A percentile compares a stretch with the other conserved stretches of the same genome.
phyloP scores from a whole-genome alignment of 2,329 filamentous ascomycete genomes.

The Exophiala dermatitidis region DNA sequence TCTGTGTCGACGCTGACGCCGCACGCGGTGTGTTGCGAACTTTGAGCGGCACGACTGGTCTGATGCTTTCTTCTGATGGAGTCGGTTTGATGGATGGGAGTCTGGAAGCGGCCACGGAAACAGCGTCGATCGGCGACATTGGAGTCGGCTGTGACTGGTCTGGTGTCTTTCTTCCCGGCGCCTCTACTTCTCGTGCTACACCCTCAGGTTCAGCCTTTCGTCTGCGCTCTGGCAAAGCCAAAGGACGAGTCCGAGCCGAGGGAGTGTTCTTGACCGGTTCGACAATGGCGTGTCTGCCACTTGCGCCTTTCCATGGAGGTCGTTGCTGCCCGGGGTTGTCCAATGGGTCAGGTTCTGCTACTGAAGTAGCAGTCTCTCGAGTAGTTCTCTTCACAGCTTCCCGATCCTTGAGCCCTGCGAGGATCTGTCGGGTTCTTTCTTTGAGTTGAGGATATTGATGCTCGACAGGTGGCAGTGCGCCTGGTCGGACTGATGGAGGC shows the following conservation, averaged over 20 bases:
- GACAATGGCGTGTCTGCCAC: conserved; percentile 59
- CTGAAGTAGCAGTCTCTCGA: conserved; percentile 29
- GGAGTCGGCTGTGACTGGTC: conserved; percentile 3
- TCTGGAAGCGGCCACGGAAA: conserved; percentile 31
- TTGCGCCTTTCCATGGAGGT: conserved; percentile 63
- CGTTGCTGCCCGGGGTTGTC: conserved; percentile 41
- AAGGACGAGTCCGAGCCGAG: conserved; percentile 36
- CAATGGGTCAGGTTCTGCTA: conserved; percentile 35
- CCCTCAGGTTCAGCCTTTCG: conserved; percentile 5
- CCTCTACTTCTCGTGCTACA: not conserved
- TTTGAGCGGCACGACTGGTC: conserved; percentile 39
- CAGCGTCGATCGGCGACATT: conserved; percentile 23
- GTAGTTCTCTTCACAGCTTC: conserved; percentile 29
- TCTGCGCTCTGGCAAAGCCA: conserved; percentile 29
- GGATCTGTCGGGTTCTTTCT: conserved; percentile 34
- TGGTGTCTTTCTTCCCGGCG: not conserved
- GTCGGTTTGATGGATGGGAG: conserved; percentile 23
- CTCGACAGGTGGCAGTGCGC: conserved; percentile 26
- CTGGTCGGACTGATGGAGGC: conserved; percentile 26
- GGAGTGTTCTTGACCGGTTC: conserved; percentile 57
- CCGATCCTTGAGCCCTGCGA: conserved; percentile 30
- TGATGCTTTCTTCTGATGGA: conserved; percentile 34
- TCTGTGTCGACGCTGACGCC: conserved; percentile 16
- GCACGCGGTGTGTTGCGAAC: conserved; percentile 32
- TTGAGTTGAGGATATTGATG: conserved; percentile 31